A percentile compares a stretch with the other conserved stretches of the same genome.
Evolutionary conservation across 2,329 filamentous ascomycete genomes (phyloP).

Genomic region (Aspergillus proliferans): DNA sequence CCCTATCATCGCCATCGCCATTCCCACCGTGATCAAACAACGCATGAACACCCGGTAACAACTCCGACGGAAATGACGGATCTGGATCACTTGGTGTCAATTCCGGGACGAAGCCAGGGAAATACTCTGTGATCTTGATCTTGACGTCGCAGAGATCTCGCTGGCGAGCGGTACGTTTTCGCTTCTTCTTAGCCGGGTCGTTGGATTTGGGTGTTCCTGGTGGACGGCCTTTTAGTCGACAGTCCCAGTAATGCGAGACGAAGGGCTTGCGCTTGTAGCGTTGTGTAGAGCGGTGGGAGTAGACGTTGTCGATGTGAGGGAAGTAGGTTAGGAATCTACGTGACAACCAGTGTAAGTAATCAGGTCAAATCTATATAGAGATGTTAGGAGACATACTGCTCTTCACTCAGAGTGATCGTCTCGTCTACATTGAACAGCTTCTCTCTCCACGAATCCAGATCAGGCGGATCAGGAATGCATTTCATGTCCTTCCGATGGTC

Average conservation of each 20-base stretch:
- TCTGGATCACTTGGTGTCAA: constrained; percentile 14
- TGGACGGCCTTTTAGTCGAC: constrained; percentile 70
- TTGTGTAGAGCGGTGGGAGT: constrained; percentile 76
- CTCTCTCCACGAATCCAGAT: constrained; percentile 63
- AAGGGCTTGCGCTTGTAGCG: constrained; percentile 77
- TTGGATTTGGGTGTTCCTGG: constrained; percentile 73
- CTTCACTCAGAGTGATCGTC: constrained; percentile 64
- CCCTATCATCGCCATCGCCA: constrained; percentile 7
- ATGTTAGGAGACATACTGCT: constrained; percentile 52
- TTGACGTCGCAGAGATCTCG: constrained; percentile 79
- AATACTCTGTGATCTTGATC: constrained; percentile 79
- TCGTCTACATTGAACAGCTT: constrained; percentile 71
- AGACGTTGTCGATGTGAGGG: constrained; percentile 76
- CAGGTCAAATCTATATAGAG: constrained; percentile 1
- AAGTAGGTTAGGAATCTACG: constrained; percentile 71
- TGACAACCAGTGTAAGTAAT: not conserved
- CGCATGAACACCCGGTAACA: constrained; percentile 18
- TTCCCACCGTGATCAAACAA: constrained; percentile 12
- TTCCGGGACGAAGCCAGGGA: constrained; percentile 40
- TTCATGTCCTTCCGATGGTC: constrained; percentile 36
- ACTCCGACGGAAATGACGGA: constrained; percentile 14
- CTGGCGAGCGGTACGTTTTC: constrained; percentile 68
- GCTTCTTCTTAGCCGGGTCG: constrained; percentile 75
- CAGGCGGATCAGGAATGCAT: constrained; percentile 60
- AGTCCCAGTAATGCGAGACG: constrained; percentile 79